Conservation (phyloP, 768 basidiomycete species). For the Mycena alexandri region DNA sequence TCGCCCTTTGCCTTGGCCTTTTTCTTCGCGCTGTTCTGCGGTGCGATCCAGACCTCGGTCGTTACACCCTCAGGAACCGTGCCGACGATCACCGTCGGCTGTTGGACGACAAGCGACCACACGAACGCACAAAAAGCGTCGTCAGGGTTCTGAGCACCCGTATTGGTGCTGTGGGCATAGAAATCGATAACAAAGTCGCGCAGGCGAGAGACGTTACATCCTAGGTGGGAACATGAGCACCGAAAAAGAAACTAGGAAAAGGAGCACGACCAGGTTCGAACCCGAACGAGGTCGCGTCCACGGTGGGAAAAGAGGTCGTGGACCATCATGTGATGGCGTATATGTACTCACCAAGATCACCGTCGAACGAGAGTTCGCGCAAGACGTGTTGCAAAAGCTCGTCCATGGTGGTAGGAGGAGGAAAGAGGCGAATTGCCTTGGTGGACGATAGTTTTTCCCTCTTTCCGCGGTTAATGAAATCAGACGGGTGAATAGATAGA, state of each 20-base stretch:
- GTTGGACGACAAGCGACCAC: conserved; percentile 83
- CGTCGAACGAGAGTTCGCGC: conserved; percentile 90
- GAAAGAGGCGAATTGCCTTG: conserved; percentile 6
- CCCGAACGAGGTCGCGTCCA: conserved; percentile 31
- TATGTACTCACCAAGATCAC: conserved; percentile 81
- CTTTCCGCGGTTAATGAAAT: too few relatives aligned
- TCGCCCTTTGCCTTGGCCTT: conserved; percentile 73
- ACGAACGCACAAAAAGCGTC: conserved; percentile 83
- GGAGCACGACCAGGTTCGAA: conserved; percentile 30
- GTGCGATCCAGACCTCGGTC: conserved; percentile 83
- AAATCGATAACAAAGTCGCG: conserved; percentile 78
- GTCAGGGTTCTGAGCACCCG: conserved; percentile 71
- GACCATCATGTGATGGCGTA: conserved; percentile 49
- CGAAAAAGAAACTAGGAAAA: conserved; percentile 33
- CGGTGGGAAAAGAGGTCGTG: conserved; percentile 42
- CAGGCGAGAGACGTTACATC: conserved; percentile 80
- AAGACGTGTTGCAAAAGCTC: conserved; percentile 88
- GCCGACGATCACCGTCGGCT: conserved; percentile 83
- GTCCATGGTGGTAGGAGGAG: conserved; percentile 68
- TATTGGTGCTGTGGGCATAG: conserved; percentile 60
- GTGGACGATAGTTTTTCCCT: background rate
- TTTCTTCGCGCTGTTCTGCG: conserved; percentile 74
- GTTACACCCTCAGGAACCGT: conserved; percentile 68
- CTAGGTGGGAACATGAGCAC: conserved; percentile 53
- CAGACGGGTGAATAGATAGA: too few relatives aligned